Conservation (phyloP, 129 eudicot species). For the Helichrysum umbraculigerum region DNA sequence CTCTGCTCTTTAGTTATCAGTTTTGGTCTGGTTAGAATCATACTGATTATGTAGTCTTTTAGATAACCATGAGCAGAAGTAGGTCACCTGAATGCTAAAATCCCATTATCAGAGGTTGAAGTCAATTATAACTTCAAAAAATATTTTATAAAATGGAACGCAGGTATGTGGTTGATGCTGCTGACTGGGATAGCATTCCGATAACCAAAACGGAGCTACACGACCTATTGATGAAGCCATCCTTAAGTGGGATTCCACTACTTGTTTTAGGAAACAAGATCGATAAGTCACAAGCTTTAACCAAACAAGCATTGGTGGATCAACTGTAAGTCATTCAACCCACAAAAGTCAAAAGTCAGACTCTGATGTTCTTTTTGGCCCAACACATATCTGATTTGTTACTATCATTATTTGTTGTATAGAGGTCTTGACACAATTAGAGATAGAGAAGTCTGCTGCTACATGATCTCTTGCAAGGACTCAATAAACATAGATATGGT, state of each 20-base stretch:
- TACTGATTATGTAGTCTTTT: neutral
- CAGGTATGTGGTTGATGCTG: slow-evolving; percentile 97
- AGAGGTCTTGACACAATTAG: slow-evolving; percentile 62
- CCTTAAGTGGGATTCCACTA: slow-evolving; percentile 73
- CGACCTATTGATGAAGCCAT: slow-evolving; percentile 78
- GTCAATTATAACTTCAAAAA: neutral
- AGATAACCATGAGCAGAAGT: neutral
- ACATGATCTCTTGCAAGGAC: slow-evolving; percentile 95
- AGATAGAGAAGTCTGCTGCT: slow-evolving; percentile 90
- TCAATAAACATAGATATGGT: slow-evolving; percentile 76
- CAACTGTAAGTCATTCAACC: slow-evolving; percentile 59
- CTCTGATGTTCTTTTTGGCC: neutral
- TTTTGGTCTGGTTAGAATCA: neutral
- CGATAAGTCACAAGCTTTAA: slow-evolving; percentile 82
- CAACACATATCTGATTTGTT: neutral
- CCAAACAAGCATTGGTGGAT: slow-evolving; percentile 76
- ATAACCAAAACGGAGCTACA: slow-evolving; percentile 72
- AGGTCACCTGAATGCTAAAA: neutral
- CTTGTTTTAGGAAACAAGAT: slow-evolving; percentile 88
- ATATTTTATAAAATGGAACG: slow-evolving; percentile 14
- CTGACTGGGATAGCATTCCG: slow-evolving; percentile 83
- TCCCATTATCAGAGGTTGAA: neutral
- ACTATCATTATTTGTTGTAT: neutral
- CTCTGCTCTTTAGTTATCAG: neutral
- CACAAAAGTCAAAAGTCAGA: neutral